Base-by-base conservation (phyloP, 805 yeast genomes). In the Spencermartinsiella europaea region DNA sequence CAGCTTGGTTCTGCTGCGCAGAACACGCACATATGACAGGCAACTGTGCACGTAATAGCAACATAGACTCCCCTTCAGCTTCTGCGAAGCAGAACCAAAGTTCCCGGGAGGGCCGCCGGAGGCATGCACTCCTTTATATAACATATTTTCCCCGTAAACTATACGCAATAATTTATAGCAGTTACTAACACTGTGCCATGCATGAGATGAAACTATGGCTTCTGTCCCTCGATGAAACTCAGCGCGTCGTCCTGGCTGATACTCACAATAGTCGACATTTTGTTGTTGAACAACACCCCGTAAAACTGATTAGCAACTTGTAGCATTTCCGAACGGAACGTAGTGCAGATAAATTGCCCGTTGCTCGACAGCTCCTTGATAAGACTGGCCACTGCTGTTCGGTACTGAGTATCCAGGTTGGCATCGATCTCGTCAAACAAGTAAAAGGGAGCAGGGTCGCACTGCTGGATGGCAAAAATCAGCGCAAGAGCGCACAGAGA, bases 371-470 rank as follows among this genome's bases (percentile, higher is more conserved):
- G 66, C 31, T 76, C 73, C 53, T 78, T 73, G 45, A 93, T 81
- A 71, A 86, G 69, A 28, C 72, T 67, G 0, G 98, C 96, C 17
- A 93, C 95, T 0, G 96, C 79, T 0, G 85, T 76, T 58, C 99
- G 76, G 61, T 90, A 91, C 59, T 86, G 96, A 2, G 95, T 79
- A 66, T 93, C 99, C 52, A 93, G 72, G 56, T 91, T 93, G 3
- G 98, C 97, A 68, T 93, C 99, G 49, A 93, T 84, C 69, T 93
- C 99, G 66, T 93, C 99, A 65, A 93, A 91, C 40, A 93, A 67
- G 62, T 93, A 93, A 64, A 93, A 93, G 41, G 98, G 97, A 5
- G 97, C 97, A 8, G 98, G 98, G 56, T 93, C 98, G 53, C 95
- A 87, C 60, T 77, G 80, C 68, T 93, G 99, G 49, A 91, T 87